A percentile compares a stretch with the other conserved stretches of the same genome.
Evolutionary conservation across 495 filamentous ascomycete species (phyloP).

Genomic region (Xylaria grammica): DNA sequence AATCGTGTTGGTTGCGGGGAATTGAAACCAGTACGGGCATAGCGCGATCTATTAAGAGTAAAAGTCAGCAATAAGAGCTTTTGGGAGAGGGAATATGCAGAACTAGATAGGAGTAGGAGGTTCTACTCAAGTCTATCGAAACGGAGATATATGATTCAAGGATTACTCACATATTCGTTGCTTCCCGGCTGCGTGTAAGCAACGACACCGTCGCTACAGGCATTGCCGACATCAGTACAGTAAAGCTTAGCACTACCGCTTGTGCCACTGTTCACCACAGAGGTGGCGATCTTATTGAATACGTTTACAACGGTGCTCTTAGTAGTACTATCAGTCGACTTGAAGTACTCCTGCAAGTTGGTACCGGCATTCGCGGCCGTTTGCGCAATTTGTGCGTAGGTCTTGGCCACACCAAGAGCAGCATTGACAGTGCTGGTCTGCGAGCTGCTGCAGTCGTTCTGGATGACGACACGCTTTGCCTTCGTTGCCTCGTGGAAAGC

Average conservation of each 20-base stretch:
- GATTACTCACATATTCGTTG: conserved; percentile 1
- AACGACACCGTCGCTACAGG: background rate
- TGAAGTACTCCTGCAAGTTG: conserved; percentile 12
- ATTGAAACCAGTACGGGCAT: conserved; percentile 5
- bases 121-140: background rate
- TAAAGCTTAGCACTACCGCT: conserved; percentile 12
- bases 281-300: conserved; percentile 10
- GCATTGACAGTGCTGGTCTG: background rate
- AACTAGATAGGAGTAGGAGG: background rate
- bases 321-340: conserved; percentile 7
- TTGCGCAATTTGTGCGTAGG: background rate
- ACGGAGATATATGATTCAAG: no score
- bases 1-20: background rate
- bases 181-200: background rate
- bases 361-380: background rate
- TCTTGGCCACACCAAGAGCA: background rate
- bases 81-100: no score
- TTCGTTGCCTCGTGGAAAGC: conserved; percentile 1
- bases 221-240: conserved; percentile 6
- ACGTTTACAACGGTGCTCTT: conserved; percentile 1
- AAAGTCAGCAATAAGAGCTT: background rate
- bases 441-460: conserved; percentile 9
- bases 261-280: background rate
- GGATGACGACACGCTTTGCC: background rate
- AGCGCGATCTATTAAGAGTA: background rate